Evolutionary conservation across 1,139 yeast genomes (phyloP).

Genomic region (Lodderomyces parapsilosis): DNA sequence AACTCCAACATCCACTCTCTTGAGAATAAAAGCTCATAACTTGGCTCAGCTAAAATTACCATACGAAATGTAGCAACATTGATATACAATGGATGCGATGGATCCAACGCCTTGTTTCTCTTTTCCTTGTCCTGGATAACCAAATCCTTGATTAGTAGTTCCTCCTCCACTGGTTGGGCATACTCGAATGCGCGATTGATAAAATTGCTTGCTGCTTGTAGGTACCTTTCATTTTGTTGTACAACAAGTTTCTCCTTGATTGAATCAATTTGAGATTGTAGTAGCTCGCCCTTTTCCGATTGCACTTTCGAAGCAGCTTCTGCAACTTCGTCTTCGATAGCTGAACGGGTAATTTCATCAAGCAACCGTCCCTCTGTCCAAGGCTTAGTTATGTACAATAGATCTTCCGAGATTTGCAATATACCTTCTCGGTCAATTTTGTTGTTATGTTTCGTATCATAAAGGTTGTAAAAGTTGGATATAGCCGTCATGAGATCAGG

Average conservation of each 20-base stretch:
- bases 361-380: constrained; percentile 69
- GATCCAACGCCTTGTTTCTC: constrained; percentile 79
- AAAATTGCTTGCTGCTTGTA: constrained; percentile 84
- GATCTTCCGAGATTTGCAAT: constrained; percentile 80
- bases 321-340: constrained; percentile 65
- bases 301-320: constrained; percentile 47
- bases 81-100: constrained; percentile 70
- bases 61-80: constrained; percentile 89
- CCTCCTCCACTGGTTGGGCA: constrained; percentile 67
- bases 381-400: constrained; percentile 78
- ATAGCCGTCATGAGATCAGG: constrained; percentile 77
- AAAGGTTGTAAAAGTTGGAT: constrained; percentile 75
- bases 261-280: constrained; percentile 59
- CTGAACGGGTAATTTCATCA: constrained; percentile 58
- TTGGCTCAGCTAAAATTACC: constrained; percentile 92
- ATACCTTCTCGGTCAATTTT: constrained; percentile 77
- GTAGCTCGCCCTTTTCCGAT: too few relatives aligned
- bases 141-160: constrained; percentile 39
- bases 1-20: too few relatives aligned
- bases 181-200: constrained; percentile 88
- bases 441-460: constrained; percentile 61
- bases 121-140: constrained; percentile 37
- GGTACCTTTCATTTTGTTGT: constrained; percentile 76
- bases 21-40: too few relatives aligned
- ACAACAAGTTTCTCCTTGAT: constrained; percentile 63